These are phyloP conservation scores for Calonectria montana DNA, from an alignment of 2,329 filamentous ascomycete species.

Conservation along the genomic window DNA sequence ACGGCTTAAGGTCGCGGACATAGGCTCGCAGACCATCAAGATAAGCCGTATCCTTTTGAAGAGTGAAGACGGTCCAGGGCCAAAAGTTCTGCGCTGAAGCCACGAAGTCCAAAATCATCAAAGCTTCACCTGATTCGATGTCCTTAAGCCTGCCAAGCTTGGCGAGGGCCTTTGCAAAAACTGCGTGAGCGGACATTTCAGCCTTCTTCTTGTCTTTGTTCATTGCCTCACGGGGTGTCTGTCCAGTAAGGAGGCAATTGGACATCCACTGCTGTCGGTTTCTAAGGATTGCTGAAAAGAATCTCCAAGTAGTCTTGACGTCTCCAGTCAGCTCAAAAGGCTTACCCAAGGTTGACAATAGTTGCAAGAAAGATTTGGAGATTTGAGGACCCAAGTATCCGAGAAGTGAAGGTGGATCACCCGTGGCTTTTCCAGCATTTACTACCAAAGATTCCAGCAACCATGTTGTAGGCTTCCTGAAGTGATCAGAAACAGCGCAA, in stretches of 20 bases:
- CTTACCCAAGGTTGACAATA: slow-evolving; percentile 81
- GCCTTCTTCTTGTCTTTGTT: slow-evolving; percentile 65
- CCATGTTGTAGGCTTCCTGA: slow-evolving; percentile 73
- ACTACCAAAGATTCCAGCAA: slow-evolving; percentile 80
- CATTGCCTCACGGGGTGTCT: slow-evolving; percentile 81
- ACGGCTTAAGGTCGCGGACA: slow-evolving; percentile 68
- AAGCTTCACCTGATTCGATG: slow-evolving; percentile 72
- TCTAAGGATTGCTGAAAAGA: slow-evolving; percentile 87
- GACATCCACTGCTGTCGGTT: slow-evolving; percentile 97
- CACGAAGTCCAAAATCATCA: slow-evolving; percentile 87
- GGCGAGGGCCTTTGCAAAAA: slow-evolving; percentile 80
- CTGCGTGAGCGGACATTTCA: slow-evolving; percentile 66
- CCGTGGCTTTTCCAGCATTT: slow-evolving; percentile 71
- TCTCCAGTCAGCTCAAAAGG: slow-evolving; percentile 76
- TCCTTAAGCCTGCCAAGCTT: slow-evolving; percentile 74
- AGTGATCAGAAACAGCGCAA: slow-evolving; percentile 76
- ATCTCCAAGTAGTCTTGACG: slow-evolving; percentile 80
- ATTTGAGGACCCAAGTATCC: slow-evolving; percentile 87
- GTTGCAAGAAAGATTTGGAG: slow-evolving; percentile 84
- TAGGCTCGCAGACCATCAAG: slow-evolving; percentile 79
- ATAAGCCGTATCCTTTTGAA: slow-evolving; percentile 80
- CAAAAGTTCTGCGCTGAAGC: slow-evolving; percentile 91
- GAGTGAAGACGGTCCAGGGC: slow-evolving; percentile 90
- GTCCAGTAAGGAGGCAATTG: slow-evolving; percentile 89
- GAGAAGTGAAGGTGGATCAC: slow-evolving; percentile 93